phyloP scores from a whole-genome alignment of 192 early-diverging fungal genomes.

The Pilaira anomala region DNA sequence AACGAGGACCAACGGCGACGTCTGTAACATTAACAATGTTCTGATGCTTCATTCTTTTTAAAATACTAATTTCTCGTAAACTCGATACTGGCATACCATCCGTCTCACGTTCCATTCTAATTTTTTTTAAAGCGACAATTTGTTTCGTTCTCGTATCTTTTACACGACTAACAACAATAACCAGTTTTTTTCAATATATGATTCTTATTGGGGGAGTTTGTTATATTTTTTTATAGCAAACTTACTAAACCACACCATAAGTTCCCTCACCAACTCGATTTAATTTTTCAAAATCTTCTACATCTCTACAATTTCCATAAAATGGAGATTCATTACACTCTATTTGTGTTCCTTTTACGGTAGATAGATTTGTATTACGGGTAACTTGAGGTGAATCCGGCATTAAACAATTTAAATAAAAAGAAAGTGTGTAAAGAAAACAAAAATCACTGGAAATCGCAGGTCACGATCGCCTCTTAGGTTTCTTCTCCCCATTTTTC shows the following conservation, averaged over 20 bases:
- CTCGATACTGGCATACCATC: conserved; percentile 71
- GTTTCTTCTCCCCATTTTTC: no score
- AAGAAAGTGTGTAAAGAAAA: no score
- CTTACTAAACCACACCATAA: conserved; percentile 87
- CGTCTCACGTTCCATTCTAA: conserved; percentile 53
- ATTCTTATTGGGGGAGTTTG: not conserved
- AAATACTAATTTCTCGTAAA: conserved; percentile 71
- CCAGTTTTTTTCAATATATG: not conserved
- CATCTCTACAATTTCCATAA: conserved; percentile 68
- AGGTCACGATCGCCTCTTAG: no score
- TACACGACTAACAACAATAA: conserved; percentile 44
- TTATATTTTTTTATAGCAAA: not conserved
- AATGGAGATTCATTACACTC: conserved; percentile 38
- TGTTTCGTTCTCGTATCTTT: conserved; percentile 46
- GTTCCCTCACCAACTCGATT: conserved; percentile 90
- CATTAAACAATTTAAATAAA: no score
- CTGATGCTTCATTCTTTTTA: conserved; percentile 61
- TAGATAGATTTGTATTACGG: not conserved
- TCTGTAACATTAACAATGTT: conserved; percentile 74
- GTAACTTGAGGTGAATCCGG: not conserved
- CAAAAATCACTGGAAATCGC: no score
- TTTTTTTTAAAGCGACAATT: conserved; percentile 51
- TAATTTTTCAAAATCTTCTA: conserved; percentile 85
- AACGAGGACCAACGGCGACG: conserved; percentile 59
- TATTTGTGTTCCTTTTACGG: conserved; percentile 15